These are phyloP conservation scores for Chaetothyriales sp. DNA, from an alignment of 2,329 filamentous ascomycete genomes.

Conservation along the genomic window DNA sequence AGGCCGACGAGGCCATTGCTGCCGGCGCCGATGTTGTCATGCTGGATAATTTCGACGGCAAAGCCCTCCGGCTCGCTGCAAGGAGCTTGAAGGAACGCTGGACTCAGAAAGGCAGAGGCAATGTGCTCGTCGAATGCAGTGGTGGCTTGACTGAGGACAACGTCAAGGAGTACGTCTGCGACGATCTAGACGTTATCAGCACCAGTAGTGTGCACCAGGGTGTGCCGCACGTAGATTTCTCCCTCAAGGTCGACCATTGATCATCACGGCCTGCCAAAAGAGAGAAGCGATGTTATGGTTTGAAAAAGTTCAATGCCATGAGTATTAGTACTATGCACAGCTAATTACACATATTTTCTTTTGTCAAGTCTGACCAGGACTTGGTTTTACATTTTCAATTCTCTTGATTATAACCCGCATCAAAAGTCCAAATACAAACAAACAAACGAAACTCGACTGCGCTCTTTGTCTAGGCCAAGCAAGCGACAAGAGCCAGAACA, in stretches of 20 bases:
- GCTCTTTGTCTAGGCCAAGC: conserved; percentile 7
- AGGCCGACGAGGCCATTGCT: conserved; percentile 79
- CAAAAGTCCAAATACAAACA: not conserved
- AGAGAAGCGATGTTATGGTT: not conserved
- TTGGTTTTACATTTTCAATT: not conserved
- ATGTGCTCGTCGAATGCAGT: conserved; percentile 80
- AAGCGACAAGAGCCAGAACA: conserved; percentile 9
- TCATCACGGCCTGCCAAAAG: not conserved
- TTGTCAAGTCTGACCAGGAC: not conserved
- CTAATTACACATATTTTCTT: not conserved
- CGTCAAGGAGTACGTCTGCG: conserved; percentile 62
- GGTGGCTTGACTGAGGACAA: conserved; percentile 79
- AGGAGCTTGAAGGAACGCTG: conserved; percentile 63
- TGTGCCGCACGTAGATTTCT: conserved; percentile 86
- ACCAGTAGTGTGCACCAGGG: conserved; percentile 96
- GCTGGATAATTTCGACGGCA: conserved; percentile 85
- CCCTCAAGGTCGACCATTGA: conserved; percentile 76
- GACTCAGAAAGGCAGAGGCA: conserved; percentile 39
- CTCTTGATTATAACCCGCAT: not conserved
- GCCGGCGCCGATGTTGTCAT: conserved; percentile 93
- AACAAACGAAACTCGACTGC: not conserved
- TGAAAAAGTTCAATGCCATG: not conserved
- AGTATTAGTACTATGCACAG: not conserved
- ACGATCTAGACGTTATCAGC: conserved; percentile 85
- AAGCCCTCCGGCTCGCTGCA: conserved; percentile 61